Percentiles rank a stretch among this genome's conserved stretches.
These are phyloP conservation scores for Globisporangium splendens DNA, from an alignment of 352 stramenopile species.

Conservation along the genomic window DNA sequence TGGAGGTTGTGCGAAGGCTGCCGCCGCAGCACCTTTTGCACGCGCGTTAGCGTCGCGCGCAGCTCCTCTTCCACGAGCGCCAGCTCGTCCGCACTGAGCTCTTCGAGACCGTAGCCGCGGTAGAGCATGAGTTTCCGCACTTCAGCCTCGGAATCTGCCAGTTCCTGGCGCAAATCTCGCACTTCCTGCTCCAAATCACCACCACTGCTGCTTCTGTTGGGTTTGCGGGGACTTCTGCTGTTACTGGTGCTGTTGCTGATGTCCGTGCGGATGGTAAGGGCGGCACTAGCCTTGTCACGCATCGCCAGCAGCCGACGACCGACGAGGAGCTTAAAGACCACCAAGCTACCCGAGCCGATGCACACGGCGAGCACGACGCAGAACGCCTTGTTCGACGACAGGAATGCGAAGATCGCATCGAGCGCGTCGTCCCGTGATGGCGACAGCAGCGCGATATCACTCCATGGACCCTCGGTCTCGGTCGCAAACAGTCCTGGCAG, in stretches of 20 bases:
- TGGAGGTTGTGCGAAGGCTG: not conserved
- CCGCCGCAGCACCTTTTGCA: constrained; percentile 34
- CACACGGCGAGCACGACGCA: constrained; percentile 38
- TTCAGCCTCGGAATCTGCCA: constrained; percentile 73
- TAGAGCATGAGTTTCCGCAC: constrained; percentile 72
- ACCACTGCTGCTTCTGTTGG: constrained; percentile 1
- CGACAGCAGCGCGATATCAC: constrained; percentile 36
- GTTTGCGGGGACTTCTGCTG: not conserved
- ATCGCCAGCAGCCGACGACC: constrained; percentile 25
- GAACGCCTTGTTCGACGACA: constrained; percentile 48
- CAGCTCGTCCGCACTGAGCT: constrained; percentile 39
- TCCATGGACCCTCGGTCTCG: constrained; percentile 59
- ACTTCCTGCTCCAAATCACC: constrained; percentile 54
- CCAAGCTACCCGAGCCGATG: constrained; percentile 42
- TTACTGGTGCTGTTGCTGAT: constrained; percentile 1
- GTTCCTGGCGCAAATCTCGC: constrained; percentile 58
- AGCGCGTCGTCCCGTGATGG: constrained; percentile 45
- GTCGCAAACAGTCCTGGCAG: constrained; percentile 48
- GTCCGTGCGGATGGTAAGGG: not conserved
- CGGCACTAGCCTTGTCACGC: constrained; percentile 5
- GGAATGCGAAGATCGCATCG: constrained; percentile 44
- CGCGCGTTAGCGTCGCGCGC: constrained; percentile 43
- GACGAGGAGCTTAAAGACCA: constrained; percentile 37
- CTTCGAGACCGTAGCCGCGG: constrained; percentile 72
- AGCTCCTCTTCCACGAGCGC: constrained; percentile 54